phyloP scores from a whole-genome alignment of 306 rosid species.

The Luffa aegyptiaca region DNA sequence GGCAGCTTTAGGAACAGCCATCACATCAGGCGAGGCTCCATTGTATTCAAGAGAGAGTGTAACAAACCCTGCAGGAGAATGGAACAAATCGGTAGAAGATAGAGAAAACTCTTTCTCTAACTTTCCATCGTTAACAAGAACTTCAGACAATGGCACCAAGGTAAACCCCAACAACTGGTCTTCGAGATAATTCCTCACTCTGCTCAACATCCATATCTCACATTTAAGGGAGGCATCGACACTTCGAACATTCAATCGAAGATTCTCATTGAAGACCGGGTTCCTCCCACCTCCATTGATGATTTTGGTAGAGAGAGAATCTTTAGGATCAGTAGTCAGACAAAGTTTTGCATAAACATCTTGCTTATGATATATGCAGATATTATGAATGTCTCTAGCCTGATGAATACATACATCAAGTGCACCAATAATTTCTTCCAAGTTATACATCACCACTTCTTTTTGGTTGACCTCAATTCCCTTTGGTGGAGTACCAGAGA shows the following conservation, averaged over 20 bases:
- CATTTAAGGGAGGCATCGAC: constrained; percentile 67
- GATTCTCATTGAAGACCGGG: constrained; percentile 79
- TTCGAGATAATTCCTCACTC: constrained; percentile 92
- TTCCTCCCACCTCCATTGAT: constrained; percentile 97
- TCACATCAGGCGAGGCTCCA: constrained; percentile 68
- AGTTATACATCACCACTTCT: constrained; percentile 20
- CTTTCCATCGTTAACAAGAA: constrained; percentile 46
- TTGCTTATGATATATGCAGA: constrained; percentile 96
- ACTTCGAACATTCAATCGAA: constrained; percentile 43
- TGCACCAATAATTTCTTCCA: constrained; percentile 42
- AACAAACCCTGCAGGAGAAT: constrained; percentile 88
- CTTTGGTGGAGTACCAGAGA: constrained; percentile 26
- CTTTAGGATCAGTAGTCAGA: constrained; percentile 59
- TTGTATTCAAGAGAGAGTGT: constrained; percentile 48
- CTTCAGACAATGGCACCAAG: constrained; percentile 72
- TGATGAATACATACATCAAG: constrained; percentile 68
- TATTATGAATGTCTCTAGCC: constrained; percentile 92
- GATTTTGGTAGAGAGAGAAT: constrained; percentile 53
- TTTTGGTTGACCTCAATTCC: constrained; percentile 35
- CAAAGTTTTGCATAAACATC: constrained; percentile 91
- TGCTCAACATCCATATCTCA: constrained; percentile 96
- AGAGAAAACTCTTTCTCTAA: constrained; percentile 88
- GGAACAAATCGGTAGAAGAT: constrained; percentile 88
- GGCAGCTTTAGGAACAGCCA: constrained; percentile 29
- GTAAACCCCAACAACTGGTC: constrained; percentile 92